Percentiles rank a stretch among this genome's conserved stretches.
Conservation (phyloP, 108 stramenopile species). For the Hondaea fermentalgiana region DNA sequence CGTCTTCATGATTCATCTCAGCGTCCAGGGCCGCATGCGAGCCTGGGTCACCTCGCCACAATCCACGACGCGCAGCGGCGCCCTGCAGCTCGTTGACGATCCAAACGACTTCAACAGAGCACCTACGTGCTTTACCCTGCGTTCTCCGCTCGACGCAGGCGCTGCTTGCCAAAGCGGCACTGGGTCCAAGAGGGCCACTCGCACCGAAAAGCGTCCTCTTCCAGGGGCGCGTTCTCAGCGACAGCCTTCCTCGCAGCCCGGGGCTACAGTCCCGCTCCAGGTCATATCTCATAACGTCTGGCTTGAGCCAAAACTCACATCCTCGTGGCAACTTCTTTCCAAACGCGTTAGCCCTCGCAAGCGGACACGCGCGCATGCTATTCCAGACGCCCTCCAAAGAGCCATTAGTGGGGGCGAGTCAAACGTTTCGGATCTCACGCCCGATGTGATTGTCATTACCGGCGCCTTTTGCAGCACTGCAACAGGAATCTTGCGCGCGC, state of each 20-base stretch:
- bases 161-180: neutral
- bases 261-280: neutral
- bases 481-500: neutral
- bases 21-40: neutral
- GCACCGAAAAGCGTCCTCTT: too few species aligned
- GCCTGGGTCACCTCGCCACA: neutral
- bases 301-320: neutral
- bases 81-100: neutral
- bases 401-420: neutral
- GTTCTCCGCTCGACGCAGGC: neutral
- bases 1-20: neutral
- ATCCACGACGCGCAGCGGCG: neutral
- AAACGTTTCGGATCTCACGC: neutral
- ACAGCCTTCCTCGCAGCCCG: too few species aligned
- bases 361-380: neutral
- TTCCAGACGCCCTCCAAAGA: neutral
- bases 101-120: neutral
- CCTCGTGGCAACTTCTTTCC: neutral
- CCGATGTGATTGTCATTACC: neutral
- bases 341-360: neutral
- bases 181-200: neutral
- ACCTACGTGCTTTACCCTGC: neutral
- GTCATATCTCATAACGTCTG: neutral
- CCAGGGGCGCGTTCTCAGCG: too few species aligned
- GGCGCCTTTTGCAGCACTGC: neutral